Percentiles rank a stretch among this genome's conserved stretches.
Conservation (phyloP, 352 stramenopile genomes). For the Nothophytophthora sp. region DNA sequence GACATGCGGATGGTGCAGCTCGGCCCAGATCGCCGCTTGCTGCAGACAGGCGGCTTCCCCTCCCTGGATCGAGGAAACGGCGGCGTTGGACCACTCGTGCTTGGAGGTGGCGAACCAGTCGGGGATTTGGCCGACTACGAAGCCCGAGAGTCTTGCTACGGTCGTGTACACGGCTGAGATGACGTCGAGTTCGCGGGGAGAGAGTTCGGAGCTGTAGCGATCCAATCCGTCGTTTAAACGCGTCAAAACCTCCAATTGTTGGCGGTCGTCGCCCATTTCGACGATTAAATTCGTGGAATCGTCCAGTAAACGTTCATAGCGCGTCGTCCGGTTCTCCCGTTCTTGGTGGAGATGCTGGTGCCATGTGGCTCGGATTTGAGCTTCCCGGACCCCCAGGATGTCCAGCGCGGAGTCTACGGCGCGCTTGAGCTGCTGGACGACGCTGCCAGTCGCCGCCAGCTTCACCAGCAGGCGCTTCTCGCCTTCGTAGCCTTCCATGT, state of each 20-base stretch:
- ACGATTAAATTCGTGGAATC: not conserved
- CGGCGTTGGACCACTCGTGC: not conserved
- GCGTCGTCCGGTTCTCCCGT: not conserved
- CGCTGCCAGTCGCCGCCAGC: slow-evolving; percentile 6
- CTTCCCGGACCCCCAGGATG: not conserved
- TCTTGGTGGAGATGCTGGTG: not conserved
- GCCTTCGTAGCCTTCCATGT: not conserved
- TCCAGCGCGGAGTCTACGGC: not conserved
- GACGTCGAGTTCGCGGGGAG: slow-evolving; percentile 3
- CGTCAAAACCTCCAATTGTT: slow-evolving; percentile 16
- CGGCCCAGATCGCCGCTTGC: not conserved
- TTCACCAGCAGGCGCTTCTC: slow-evolving; percentile 7
- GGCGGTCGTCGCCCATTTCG: slow-evolving; percentile 2
- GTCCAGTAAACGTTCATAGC: not conserved
- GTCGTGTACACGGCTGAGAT: slow-evolving; percentile 5
- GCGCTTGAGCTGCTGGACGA: slow-evolving; percentile 2
- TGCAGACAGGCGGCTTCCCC: slow-evolving; percentile 1
- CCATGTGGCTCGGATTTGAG: not conserved
- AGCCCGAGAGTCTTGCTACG: not conserved
- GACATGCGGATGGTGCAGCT: slow-evolving; percentile 17
- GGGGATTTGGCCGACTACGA: slow-evolving; percentile 5
- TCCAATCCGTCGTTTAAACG: slow-evolving; percentile 10
- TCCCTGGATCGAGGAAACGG: not conserved
- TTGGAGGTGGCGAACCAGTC: slow-evolving; percentile 13
- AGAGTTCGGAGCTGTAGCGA: slow-evolving; percentile 1